A percentile compares a stretch with the other conserved stretches of the same genome.
Evolutionary conservation across 768 basidiomycete species (phyloP).

Genomic region (Boletus speciosus): DNA sequence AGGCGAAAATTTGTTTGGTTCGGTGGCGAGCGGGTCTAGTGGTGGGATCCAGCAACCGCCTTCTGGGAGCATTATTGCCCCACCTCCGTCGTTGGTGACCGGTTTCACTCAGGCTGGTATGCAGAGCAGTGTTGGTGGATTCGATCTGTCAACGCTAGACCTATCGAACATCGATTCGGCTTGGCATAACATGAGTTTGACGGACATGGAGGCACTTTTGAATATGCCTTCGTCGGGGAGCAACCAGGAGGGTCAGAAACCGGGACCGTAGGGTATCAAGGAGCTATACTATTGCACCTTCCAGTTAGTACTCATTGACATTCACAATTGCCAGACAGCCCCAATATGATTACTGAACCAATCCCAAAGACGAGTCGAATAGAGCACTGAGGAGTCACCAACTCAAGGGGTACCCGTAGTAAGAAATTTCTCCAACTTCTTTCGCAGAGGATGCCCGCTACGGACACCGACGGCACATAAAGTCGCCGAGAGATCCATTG

Average conservation of each 20-base stretch:
- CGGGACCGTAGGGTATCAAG: constrained; percentile 11
- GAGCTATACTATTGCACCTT: not conserved
- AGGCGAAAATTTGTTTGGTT: constrained; percentile 21
- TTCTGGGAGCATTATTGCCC: constrained; percentile 25
- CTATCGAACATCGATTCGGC: constrained; percentile 41
- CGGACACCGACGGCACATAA: constrained; percentile 56
- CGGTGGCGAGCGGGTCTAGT: constrained; percentile 27
- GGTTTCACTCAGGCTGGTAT: constrained; percentile 34
- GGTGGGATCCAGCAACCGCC: constrained; percentile 10
- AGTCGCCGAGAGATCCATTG: constrained; percentile 47
- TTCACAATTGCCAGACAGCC: not conserved
- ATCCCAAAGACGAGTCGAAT: not conserved
- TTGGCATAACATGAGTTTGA: constrained; percentile 44
- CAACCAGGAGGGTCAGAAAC: constrained; percentile 25
- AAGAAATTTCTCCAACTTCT: constrained; percentile 59
- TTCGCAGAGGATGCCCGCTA: constrained; percentile 63
- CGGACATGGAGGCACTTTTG: constrained; percentile 55
- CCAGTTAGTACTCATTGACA: not conserved
- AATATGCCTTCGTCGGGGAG: constrained; percentile 36
- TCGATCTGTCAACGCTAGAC: constrained; percentile 50
- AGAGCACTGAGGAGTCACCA: not conserved
- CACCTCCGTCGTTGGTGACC: constrained; percentile 41
- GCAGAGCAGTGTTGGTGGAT: constrained; percentile 30
- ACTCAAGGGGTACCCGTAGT: constrained; percentile 12
- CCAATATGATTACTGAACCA: not conserved